Evolutionary conservation across 164 flowering plant species (phyloP), one percentile per base, ranked within the genome.

Genomic region (Vitis amurensis): DNA sequence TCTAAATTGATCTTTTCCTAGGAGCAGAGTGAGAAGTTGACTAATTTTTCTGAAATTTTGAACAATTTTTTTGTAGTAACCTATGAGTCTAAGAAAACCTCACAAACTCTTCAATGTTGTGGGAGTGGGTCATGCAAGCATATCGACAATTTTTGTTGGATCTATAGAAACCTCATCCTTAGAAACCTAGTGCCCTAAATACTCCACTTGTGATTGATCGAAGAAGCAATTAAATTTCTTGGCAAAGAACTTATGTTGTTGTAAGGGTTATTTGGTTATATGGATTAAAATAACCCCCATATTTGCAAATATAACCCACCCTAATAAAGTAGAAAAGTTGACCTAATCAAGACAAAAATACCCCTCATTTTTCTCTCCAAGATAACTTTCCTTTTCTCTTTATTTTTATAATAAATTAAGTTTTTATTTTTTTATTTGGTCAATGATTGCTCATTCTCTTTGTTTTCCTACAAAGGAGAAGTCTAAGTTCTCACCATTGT

Each of bases 161-260:
- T 70, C 73, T 3, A 44, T 29, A 6, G 50, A 27, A 7, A 70
- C 52, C 1, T 67, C 73, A n/a, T 37, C 8, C 1, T n/a, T 13
- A 9, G 51, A 29, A 7, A 70, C 58, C 2, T 62, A 6, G 29
- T 70, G 73, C 0, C 60, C 73, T n/a, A 70, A 14, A 61, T 70
- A 70, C 14, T 61, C 61, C 2, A 70, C 8, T 12, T 51, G 9
- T 2, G 13, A 1, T 3, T 37, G 10, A 3, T 52, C 68, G 14
- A 70, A 37, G 8, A 52, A 2, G 15, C 61, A 63, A 19, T 63
- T 70, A 1, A 14, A 13, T 10, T 15, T 31, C 23, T 70, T 70
- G 1, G 30, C 65, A 29, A 59, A 60, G 0, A 69, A 29, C 1
- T 48, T 9, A 61, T 69, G 19, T 1, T 23, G 8, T 0, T 9